Percentiles rank a stretch among this genome's conserved stretches.
phyloP scores from a whole-genome alignment of 129 eudicot genomes.

The Artemisia annua region DNA sequence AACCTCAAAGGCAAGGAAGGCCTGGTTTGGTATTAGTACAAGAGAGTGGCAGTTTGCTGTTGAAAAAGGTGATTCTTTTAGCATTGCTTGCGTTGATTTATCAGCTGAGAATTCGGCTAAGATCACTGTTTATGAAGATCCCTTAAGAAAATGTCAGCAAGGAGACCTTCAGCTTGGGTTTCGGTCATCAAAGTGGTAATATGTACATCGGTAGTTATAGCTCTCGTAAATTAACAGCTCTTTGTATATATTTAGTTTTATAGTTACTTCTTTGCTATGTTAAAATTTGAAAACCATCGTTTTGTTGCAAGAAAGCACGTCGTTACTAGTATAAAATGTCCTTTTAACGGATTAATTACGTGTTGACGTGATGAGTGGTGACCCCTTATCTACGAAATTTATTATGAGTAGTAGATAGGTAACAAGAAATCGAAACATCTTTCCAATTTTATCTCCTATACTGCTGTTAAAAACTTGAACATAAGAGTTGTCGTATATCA shows the following conservation, averaged over 20 bases:
- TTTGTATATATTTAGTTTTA: background rate
- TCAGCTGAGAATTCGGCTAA: conserved; percentile 37
- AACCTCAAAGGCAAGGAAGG: conserved; percentile 46
- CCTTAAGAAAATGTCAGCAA: conserved; percentile 45
- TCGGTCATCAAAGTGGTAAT: conserved; percentile 37
- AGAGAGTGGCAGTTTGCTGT: conserved; percentile 72
- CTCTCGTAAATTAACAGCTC: background rate
- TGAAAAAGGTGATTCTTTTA: conserved; percentile 67
- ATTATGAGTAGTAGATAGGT: no score
- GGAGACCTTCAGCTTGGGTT: conserved; percentile 62
- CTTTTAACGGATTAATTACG: no score
- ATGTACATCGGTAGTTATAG: background rate
- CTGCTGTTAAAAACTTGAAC: no score
- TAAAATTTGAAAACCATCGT: no score
- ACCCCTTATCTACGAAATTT: no score
- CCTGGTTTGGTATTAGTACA: conserved; percentile 51
- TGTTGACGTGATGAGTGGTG: no score
- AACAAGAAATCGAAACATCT: no score
- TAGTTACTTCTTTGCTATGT: background rate
- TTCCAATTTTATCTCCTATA: no score
- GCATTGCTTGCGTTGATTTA: conserved; percentile 63
- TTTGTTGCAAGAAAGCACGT: no score
- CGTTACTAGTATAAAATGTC: no score
- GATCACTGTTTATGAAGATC: conserved; percentile 53
- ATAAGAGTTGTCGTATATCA: no score